Conservation (phyloP, 805 yeast genomes). For the Priceomyces medius region DNA sequence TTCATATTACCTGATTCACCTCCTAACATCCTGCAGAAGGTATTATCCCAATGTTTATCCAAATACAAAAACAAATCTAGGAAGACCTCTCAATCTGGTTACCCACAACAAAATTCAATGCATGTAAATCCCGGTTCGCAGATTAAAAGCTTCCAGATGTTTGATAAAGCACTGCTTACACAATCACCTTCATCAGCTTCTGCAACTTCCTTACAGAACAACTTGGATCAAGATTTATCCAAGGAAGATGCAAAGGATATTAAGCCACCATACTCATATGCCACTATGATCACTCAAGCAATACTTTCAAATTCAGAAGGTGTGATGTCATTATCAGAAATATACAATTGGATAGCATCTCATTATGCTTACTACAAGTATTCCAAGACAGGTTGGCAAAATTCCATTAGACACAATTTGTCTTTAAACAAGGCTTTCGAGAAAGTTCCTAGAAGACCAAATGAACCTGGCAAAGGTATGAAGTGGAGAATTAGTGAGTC, state of each 20-base stretch:
- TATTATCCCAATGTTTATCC: slow-evolving; percentile 38
- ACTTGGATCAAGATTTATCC: slow-evolving; percentile 66
- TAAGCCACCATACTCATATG: slow-evolving; percentile 96
- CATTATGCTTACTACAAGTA: slow-evolving; percentile 90
- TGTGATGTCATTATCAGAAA: slow-evolving; percentile 84
- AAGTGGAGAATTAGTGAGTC: slow-evolving; percentile 94
- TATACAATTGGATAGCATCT: slow-evolving; percentile 83
- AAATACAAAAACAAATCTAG: slow-evolving; percentile 29
- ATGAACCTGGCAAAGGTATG: slow-evolving; percentile 99
- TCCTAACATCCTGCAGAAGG: slow-evolving; percentile 59
- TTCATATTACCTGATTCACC: slow-evolving; percentile 90
- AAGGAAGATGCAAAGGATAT: slow-evolving; percentile 87
- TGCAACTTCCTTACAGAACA: slow-evolving; percentile 45
- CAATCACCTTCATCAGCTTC: slow-evolving; percentile 38
- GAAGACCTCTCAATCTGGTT: slow-evolving; percentile 14
- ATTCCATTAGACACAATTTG: slow-evolving; percentile 91
- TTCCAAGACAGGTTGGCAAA: slow-evolving; percentile 97
- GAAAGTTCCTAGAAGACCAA: slow-evolving; percentile 91
- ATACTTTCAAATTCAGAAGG: slow-evolving; percentile 86
- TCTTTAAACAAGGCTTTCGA: slow-evolving; percentile 96
- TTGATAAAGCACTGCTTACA: slow-evolving; percentile 40
- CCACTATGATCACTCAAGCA: slow-evolving; percentile 98
- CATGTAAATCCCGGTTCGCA: slow-evolving; percentile 12
- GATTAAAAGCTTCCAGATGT: slow-evolving; percentile 55
- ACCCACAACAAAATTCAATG: slow-evolving; percentile 17